These are phyloP conservation scores for Leishmania amazonensis DNA, from an alignment of 208 protist species.

Conservation along the genomic window DNA sequence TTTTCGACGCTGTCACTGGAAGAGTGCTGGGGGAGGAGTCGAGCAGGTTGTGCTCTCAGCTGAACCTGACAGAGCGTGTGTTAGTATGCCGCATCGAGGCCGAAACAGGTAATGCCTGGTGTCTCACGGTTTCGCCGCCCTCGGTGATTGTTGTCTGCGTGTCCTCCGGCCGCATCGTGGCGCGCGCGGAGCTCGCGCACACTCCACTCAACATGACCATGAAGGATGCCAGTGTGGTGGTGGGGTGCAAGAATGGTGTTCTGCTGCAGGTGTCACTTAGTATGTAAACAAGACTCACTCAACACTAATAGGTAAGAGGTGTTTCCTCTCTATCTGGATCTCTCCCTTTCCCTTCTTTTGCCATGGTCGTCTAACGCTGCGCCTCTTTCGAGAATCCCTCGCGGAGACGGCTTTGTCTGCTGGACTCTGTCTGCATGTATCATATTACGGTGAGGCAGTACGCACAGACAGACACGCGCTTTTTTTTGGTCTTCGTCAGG, in stretches of 20 bases:
- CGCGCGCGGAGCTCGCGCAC: slow-evolving; percentile 30
- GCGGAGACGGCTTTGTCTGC: no score
- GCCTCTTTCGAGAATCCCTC: background rate
- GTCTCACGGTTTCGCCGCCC: slow-evolving; percentile 39
- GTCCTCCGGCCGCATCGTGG: slow-evolving; percentile 38
- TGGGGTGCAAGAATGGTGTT: slow-evolving; percentile 28
- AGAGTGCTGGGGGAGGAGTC: slow-evolving; percentile 40
- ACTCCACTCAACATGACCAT: slow-evolving; percentile 42
- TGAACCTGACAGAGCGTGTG: slow-evolving; percentile 30
- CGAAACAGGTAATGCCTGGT: slow-evolving; percentile 51
- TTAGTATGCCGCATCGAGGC: slow-evolving; percentile 40
- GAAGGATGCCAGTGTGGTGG: slow-evolving; percentile 7
- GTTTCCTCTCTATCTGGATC: background rate
- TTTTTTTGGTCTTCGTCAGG: background rate
- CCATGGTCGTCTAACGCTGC: background rate
- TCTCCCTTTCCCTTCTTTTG: background rate
- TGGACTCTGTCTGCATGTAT: background rate
- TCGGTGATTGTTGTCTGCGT: slow-evolving; percentile 43
- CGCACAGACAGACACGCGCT: background rate
- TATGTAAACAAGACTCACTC: slow-evolving; percentile 1
- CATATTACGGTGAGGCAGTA: background rate
- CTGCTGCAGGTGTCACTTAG: background rate
- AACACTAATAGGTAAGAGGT: background rate
- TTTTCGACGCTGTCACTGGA: slow-evolving; percentile 64
- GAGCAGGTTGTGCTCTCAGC: slow-evolving; percentile 23